These are phyloP conservation scores for Gossypium laxum DNA, from an alignment of 441 rosid species.

Conservation along the genomic window DNA sequence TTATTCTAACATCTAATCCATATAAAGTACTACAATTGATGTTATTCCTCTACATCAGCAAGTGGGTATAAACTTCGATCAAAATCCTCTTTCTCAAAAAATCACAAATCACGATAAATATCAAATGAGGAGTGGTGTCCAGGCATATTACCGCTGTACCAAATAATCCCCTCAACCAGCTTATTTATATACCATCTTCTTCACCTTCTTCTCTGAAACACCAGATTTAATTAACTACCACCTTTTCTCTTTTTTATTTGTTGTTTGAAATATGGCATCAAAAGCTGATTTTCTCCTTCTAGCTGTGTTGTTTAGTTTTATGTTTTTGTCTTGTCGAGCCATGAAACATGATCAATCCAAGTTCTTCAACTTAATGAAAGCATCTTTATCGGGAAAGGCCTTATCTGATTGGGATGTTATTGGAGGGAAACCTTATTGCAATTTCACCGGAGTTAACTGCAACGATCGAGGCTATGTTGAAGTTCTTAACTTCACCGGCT, in stretches of 20 bases:
- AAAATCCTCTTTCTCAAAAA: slow-evolving; percentile 39
- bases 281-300: slow-evolving; percentile 19
- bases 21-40: slow-evolving; percentile 20
- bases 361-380: slow-evolving; percentile 55
- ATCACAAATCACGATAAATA: not conserved
- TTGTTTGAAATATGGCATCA: slow-evolving; percentile 26
- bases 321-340: slow-evolving; percentile 21
- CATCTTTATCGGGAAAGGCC: slow-evolving; percentile 46
- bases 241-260: slow-evolving; percentile 9
- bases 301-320: slow-evolving; percentile 17
- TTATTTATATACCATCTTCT: slow-evolving; percentile 33
- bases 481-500: slow-evolving; percentile 41
- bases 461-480: slow-evolving; percentile 47
- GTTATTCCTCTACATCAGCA: slow-evolving; percentile 29
- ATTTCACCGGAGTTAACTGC: slow-evolving; percentile 63
- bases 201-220: slow-evolving; percentile 38
- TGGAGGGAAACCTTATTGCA: slow-evolving; percentile 39
- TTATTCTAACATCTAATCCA: slow-evolving; percentile 19
- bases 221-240: slow-evolving; percentile 12
- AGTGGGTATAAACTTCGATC: slow-evolving; percentile 50
- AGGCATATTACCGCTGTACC: slow-evolving; percentile 19
- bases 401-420: slow-evolving; percentile 50
- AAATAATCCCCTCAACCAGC: slow-evolving; percentile 30
- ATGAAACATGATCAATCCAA: slow-evolving; percentile 31
- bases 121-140: not conserved